Conservation (phyloP, 345 rosid species). For the Aegle marmelos region DNA sequence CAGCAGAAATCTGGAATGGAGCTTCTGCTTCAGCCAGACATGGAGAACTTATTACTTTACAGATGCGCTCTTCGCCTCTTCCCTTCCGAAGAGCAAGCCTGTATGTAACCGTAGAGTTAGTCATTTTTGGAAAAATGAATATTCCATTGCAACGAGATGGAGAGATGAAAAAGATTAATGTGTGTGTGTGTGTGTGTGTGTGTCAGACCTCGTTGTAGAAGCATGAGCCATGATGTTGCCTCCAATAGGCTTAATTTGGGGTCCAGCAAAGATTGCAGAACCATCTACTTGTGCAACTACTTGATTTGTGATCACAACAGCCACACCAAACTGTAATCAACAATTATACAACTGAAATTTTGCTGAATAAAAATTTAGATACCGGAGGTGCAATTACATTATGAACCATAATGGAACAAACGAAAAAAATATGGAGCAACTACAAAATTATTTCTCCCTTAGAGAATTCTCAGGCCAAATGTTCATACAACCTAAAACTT, state of each 20-base stretch:
- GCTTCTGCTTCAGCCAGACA: constrained; percentile 95
- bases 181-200: no score
- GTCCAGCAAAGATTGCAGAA: constrained; percentile 93
- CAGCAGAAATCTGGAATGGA: constrained; percentile 77
- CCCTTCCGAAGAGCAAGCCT: constrained; percentile 93
- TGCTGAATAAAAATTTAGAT: not conserved
- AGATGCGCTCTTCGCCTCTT: constrained; percentile 93
- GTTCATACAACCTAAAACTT: not conserved
- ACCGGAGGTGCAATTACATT: not conserved
- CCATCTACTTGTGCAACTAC: constrained; percentile 99
- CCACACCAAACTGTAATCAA: constrained; percentile 78
- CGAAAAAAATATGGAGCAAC: not conserved
- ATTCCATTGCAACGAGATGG: not conserved
- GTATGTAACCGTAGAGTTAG: not conserved
- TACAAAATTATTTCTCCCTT: not conserved
- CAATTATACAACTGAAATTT: not conserved
- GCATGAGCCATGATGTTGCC: constrained; percentile 99
- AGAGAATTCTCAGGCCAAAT: not conserved
- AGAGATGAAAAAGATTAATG: not conserved
- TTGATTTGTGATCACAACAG: constrained; percentile 91
- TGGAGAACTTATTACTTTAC: constrained; percentile 97
- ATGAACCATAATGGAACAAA: not conserved
- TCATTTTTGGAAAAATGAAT: not conserved
- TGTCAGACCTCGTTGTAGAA: constrained; percentile 88
- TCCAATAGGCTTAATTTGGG: constrained; percentile 94